Base-by-base conservation (phyloP, 2,329 filamentous ascomycete genomes). In the Alternaria dauci region DNA sequence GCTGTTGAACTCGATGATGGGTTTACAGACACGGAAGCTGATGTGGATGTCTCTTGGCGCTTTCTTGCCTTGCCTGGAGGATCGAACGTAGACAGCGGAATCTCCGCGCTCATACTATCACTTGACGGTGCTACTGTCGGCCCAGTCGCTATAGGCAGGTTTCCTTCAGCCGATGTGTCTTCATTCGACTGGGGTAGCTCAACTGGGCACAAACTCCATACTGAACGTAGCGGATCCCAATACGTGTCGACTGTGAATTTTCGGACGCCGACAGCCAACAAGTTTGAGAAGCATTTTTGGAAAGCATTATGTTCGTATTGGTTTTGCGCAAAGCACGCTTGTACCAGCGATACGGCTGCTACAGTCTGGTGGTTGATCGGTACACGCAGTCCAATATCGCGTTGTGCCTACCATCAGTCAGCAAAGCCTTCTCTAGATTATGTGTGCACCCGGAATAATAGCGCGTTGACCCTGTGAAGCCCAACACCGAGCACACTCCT, bases 151-250 rank as follows among this genome's bases (percentile, higher is more conserved):
- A 68, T 53, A 12, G 61, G 59, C 12, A 38, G 55, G 28, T 26
- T 56, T 25, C 41, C 64, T 36, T 30, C 43, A 14, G 47, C 52
- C 41, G 58, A 43, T 12, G 23, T 25, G 32, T 41, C 52, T 23
- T 42, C 57, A 39, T 61, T 62, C 7, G 67, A 64, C 28, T 68
- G 63, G 36, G 84, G 83, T 53, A 88, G 79, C 46, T 83, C 74
- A 2, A 85, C 85, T 0, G 88, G 88, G 71, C 88, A 91, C 18
- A 90, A 81, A 51, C 81, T 85, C 86, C 88, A 90, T 41, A 80
- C 71, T 32, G 76, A 76, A 28, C 83, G 81, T 30, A 77, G 80
- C 25, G 81, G 70, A 64, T 89, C 88, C 88, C 88, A 91, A 69
- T 88, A 90, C 12, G 89, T 67, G 72, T 91, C 88, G 28, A 89